These are phyloP conservation scores for Mycena epipterygia DNA, from an alignment of 768 basidiomycete species.

Conservation along the genomic window DNA sequence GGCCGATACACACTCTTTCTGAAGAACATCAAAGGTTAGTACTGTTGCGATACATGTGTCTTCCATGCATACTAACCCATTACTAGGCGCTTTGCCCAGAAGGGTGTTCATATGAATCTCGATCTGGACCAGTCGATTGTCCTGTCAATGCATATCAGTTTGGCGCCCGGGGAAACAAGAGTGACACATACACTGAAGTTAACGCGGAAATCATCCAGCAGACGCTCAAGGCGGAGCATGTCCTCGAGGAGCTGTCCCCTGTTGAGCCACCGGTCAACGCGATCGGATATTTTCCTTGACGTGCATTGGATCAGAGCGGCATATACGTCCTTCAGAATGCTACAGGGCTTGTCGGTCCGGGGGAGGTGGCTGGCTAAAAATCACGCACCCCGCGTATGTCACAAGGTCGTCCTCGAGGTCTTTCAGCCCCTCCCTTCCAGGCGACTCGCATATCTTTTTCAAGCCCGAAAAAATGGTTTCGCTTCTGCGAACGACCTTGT, in stretches of 20 bases:
- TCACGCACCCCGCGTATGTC: slow-evolving; percentile 20
- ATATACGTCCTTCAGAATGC: slow-evolving; percentile 24
- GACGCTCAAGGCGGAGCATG: slow-evolving; percentile 35
- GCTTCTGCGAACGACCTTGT: slow-evolving; percentile 33
- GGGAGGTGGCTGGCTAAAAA: neutral
- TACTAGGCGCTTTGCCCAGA: slow-evolving; percentile 15
- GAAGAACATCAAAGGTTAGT: slow-evolving; percentile 16
- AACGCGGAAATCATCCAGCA: slow-evolving; percentile 35
- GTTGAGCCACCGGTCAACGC: slow-evolving; percentile 31
- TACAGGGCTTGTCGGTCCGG: neutral
- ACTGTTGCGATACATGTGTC: neutral
- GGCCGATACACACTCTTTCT: slow-evolving; percentile 15
- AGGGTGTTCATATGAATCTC: slow-evolving; percentile 36
- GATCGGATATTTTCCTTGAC: slow-evolving; percentile 26
- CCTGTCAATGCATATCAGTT: slow-evolving; percentile 11
- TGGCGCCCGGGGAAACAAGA: neutral
- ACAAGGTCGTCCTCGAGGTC: slow-evolving; percentile 33
- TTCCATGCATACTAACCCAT: slow-evolving; percentile 12
- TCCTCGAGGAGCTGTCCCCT: slow-evolving; percentile 30
- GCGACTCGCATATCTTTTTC: slow-evolving; percentile 21
- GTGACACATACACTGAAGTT: slow-evolving; percentile 32
- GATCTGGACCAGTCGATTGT: slow-evolving; percentile 32
- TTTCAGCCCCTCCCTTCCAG: slow-evolving; percentile 26
- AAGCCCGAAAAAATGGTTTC: slow-evolving; percentile 29
- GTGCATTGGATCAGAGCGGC: slow-evolving; percentile 29